Evolutionary conservation across 2,329 filamentous ascomycete genomes (phyloP).

Genomic region (Hymenoscyphus scutula): DNA sequence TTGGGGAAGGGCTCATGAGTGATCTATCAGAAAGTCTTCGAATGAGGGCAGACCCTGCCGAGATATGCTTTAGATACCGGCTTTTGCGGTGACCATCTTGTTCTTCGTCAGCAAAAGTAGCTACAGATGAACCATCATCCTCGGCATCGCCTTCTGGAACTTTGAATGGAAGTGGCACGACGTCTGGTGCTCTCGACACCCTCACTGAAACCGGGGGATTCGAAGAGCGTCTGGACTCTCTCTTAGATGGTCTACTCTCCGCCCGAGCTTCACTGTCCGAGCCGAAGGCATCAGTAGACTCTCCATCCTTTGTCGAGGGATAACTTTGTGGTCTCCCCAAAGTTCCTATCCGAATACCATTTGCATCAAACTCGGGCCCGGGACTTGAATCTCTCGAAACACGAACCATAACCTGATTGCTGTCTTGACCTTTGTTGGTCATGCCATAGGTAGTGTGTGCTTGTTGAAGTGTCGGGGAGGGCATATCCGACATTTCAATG

Average conservation of each 20-base stretch:
- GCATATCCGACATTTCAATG: conserved; percentile 54
- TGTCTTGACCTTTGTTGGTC: conserved; percentile 41
- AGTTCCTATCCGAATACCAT: conserved; percentile 51
- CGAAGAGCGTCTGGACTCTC: conserved; percentile 30
- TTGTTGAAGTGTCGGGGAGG: conserved; percentile 34
- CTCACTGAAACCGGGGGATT: conserved; percentile 39
- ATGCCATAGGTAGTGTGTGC: conserved; percentile 43
- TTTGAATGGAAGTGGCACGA: conserved; percentile 65
- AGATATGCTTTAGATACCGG: conserved; percentile 49
- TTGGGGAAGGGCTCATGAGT: conserved; percentile 12
- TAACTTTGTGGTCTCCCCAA: conserved; percentile 49
- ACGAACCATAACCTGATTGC: conserved; percentile 26
- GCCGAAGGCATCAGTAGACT: conserved; percentile 34
- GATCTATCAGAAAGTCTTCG: conserved; percentile 27
- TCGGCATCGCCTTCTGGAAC: conserved; percentile 50
- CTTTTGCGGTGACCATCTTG: conserved; percentile 49
- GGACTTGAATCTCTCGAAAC: conserved; percentile 26
- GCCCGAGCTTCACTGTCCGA: conserved; percentile 36
- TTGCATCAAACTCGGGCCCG: conserved; percentile 22
- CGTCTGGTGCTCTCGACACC: conserved; percentile 41
- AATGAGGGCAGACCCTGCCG: conserved; percentile 44
- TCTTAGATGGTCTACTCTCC: conserved; percentile 31
- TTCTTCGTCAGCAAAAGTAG: conserved; percentile 65
- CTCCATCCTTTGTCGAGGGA: conserved; percentile 35
- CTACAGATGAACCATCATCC: conserved; percentile 62